Base-by-base conservation (phyloP, 176 grass and related monocot genomes). In the Oropetium thomaeum region DNA sequence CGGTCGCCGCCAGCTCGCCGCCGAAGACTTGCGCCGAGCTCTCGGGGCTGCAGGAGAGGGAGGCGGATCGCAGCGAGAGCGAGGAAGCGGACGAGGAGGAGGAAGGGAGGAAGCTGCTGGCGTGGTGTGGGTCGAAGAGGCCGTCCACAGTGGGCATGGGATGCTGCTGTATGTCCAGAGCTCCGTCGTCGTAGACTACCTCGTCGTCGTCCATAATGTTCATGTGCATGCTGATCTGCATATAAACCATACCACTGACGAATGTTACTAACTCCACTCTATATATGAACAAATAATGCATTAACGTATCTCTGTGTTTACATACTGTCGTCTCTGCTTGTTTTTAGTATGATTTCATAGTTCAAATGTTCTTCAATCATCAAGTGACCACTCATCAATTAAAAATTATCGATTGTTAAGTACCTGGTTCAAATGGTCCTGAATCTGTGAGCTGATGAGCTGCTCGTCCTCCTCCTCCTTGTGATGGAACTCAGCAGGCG, bases 191-290 rank as follows among this genome's bases (percentile, higher is more conserved):
- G 72, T 59, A 48, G 3, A 5, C 20, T 6, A 20, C 57, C 12
- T 65, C 39, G 26, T 85, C 39, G 26, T 85, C 78, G 3, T 80
- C 89, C 80, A 69, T n/a, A n/a, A n/a, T 69, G 70, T 54, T 68
- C 78, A 79, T 75, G 11, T 82, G 69, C 89, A 88, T 54, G 74
- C 25, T 85, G 75, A 81, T 87, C 89, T 92, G 74, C 68, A 60
- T 1, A 20, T 55, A 52, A 5, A 27, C 42, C 28, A 58, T 58
- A 23, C 3, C 3, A 27, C 44, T 33, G 28, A 55, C 17, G 7
- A 52, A 52, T 22, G 9, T 30, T 19, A 10, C 14, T 4, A 8
- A 65, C 9, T 23, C 32, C 2, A 17, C 2, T 67, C 65, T 43
- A 17, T 68, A 14, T 0, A 19, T 19, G 2, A 22, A 40, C 14